Conservation (phyloP, 176 grass and related monocot genomes). For the Carex littledalei region DNA sequence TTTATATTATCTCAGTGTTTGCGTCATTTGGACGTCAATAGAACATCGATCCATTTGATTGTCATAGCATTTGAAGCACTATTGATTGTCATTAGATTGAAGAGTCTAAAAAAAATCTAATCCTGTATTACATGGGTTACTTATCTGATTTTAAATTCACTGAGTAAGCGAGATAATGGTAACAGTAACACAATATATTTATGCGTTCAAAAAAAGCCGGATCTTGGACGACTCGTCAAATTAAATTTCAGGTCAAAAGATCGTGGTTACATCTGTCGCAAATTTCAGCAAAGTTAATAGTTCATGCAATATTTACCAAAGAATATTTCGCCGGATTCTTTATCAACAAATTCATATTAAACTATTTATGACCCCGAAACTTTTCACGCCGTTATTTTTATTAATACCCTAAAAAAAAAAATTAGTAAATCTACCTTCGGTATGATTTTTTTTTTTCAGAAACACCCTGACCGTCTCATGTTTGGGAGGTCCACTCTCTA, state of each 20-base stretch:
- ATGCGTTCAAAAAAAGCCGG: background rate
- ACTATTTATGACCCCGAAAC: background rate
- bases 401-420: too few relatives aligned
- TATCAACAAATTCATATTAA: background rate
- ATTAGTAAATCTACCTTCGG: too few relatives aligned
- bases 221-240: background rate
- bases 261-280: background rate
- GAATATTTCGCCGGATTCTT: background rate
- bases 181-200: background rate
- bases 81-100: too few relatives aligned
- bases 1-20: too few relatives aligned
- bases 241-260: background rate
- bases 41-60: too few relatives aligned
- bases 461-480: too few relatives aligned
- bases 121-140: background rate
- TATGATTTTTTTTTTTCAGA: too few relatives aligned
- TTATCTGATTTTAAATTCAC: background rate
- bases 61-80: too few relatives aligned
- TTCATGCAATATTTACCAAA: conserved; percentile 2
- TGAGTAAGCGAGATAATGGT: background rate
- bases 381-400: too few relatives aligned
- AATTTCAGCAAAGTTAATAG: background rate
- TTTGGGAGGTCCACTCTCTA: too few relatives aligned
- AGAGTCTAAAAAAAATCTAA: background rate
- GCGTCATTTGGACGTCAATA: background rate